Conservation (phyloP, 2,329 filamentous ascomycete species). For the Apiospora hydei region DNA sequence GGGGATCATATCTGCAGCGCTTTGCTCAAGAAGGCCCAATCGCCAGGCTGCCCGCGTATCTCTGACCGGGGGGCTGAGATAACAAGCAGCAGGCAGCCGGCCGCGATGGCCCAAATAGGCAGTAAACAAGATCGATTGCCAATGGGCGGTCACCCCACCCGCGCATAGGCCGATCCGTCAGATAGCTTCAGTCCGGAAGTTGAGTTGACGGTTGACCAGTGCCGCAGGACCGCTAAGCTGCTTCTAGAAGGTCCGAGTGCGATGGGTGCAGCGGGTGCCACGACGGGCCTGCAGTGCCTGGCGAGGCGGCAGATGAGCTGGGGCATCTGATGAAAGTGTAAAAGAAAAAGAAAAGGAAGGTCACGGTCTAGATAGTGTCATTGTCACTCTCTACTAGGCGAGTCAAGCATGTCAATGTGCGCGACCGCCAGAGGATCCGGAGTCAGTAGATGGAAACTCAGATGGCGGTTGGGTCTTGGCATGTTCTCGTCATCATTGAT, state of each 20-base stretch:
- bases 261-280: no score
- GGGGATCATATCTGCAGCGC: not conserved
- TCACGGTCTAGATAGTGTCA: not conserved
- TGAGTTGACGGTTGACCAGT: conserved; percentile 8
- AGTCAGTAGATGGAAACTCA: not conserved
- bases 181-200: conserved; percentile 8
- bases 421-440: not conserved
- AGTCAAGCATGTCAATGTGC: conserved; percentile 9
- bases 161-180: not conserved
- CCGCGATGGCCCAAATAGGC: not conserved
- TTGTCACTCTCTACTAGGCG: not conserved
- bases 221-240: conserved; percentile 12
- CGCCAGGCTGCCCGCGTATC: conserved; percentile 7
- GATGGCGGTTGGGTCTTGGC: not conserved
- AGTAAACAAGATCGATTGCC: not conserved
- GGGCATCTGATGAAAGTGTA: conserved; percentile 10
- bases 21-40: not conserved
- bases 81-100: not conserved
- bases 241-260: conserved; percentile 17
- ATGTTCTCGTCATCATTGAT: not conserved
- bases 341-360: conserved; percentile 3
- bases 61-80: not conserved
- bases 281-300: not conserved
- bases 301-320: conserved; percentile 5
- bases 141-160: not conserved